Percentiles rank a stretch among this genome's conserved stretches.
Conservation (phyloP, 192 early-diverging fungal genomes). For the Coemansia sp. region DNA sequence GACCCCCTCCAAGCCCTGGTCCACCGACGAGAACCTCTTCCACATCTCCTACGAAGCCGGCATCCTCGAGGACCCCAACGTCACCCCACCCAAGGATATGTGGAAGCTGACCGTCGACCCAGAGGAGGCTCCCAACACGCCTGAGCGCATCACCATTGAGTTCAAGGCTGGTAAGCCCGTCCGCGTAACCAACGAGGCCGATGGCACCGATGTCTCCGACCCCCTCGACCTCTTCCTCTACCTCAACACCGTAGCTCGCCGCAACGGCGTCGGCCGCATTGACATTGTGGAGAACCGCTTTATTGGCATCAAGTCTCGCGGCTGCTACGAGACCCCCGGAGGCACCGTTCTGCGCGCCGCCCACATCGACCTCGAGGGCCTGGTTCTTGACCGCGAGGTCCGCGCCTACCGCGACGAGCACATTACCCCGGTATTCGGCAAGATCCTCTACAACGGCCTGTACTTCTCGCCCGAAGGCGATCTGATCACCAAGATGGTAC, state of each 20-base stretch:
- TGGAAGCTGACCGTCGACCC: constrained; percentile 98
- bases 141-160: constrained; percentile 90
- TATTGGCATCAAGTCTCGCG: constrained; percentile 98
- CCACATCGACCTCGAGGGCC: constrained; percentile 94
- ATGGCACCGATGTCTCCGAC: constrained; percentile 66
- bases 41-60: constrained; percentile 99
- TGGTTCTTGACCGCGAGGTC: constrained; percentile 93
- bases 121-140: constrained; percentile 93
- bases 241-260: constrained; percentile 91
- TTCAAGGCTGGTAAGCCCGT: constrained; percentile 88
- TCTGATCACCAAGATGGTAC: constrained; percentile 79
- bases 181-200: constrained; percentile 81
- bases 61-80: constrained; percentile 94
- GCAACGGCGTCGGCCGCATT: constrained; percentile 97
- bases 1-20: constrained; percentile 97
- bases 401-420: constrained; percentile 91
- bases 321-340: constrained; percentile 99
- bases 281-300: constrained; percentile 99
- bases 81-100: constrained; percentile 97
- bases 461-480: constrained; percentile 97
- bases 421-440: constrained; percentile 73
- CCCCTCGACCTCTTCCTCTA: constrained; percentile 88
- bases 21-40: constrained; percentile 98
- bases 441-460: constrained; percentile 90
- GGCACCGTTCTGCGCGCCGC: constrained; percentile 94